Conservation (phyloP, 768 basidiomycete genomes). For the Suillus luteus region DNA sequence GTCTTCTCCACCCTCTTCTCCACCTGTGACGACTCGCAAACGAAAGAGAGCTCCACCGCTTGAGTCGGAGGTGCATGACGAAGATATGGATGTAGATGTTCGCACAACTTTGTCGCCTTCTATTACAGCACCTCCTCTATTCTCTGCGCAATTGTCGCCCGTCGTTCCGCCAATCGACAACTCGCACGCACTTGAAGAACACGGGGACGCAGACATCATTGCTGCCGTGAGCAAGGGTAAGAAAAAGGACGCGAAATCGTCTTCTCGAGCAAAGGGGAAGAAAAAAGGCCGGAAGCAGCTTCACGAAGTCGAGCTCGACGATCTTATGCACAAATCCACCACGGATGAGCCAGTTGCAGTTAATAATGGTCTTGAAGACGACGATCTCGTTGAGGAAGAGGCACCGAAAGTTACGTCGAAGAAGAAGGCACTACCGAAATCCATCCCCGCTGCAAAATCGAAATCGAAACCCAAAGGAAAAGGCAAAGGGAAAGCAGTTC, state of each 20-base stretch:
- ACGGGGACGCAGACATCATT: neutral
- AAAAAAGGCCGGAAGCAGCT: conserved; percentile 32
- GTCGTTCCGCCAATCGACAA: conserved; percentile 17
- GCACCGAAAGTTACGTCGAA: conserved; percentile 12
- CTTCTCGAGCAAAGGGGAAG: conserved; percentile 29
- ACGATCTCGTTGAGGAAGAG: conserved; percentile 7
- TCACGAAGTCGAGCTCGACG: conserved; percentile 18
- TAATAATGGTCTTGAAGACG: conserved; percentile 6
- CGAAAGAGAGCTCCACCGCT: conserved; percentile 26
- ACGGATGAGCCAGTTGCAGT: neutral
- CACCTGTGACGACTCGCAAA: conserved; percentile 24
- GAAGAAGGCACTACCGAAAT: conserved; percentile 24
- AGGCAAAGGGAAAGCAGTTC: conserved; percentile 29
- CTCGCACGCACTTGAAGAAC: neutral
- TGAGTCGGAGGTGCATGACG: conserved; percentile 17
- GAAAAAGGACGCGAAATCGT: conserved; percentile 24
- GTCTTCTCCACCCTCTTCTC: conserved; percentile 28
- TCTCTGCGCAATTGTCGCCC: conserved; percentile 50
- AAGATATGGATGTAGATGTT: conserved; percentile 18
- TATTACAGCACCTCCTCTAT: conserved; percentile 41
- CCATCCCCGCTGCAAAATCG: neutral
- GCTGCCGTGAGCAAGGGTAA: conserved; percentile 14
- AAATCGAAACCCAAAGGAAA: conserved; percentile 36
- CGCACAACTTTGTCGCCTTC: conserved; percentile 5
- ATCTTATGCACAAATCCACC: conserved; percentile 11